Conservation (phyloP, 2,329 filamentous ascomycete species). For the Huntiella omanensis region DNA sequence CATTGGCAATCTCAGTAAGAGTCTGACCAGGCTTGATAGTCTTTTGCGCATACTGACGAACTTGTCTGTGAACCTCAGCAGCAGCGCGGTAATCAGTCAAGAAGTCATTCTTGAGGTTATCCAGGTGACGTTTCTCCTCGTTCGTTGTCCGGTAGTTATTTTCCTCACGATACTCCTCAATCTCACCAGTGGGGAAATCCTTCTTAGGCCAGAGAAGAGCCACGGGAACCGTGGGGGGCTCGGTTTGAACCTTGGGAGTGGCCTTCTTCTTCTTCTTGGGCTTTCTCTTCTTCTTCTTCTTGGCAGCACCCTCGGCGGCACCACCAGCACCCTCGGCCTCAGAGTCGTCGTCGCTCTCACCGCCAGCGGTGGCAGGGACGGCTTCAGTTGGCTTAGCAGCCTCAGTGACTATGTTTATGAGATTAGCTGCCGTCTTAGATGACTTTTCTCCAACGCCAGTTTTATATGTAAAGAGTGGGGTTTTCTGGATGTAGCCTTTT, state of each 20-base stretch:
- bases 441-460: too few relatives aligned
- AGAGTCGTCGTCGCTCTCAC: conserved; percentile 31
- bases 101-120: conserved; percentile 59
- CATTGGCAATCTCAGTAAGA: conserved; percentile 58
- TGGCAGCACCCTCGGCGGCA: conserved; percentile 3
- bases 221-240: conserved; percentile 55
- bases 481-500: too few relatives aligned
- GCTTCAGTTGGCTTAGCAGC: conserved; percentile 18
- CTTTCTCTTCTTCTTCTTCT: conserved; percentile 71
- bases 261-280: conserved; percentile 56
- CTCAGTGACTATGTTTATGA: conserved; percentile 16
- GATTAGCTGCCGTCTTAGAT: not conserved
- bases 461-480: too few relatives aligned
- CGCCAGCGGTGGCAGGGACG: conserved; percentile 20
- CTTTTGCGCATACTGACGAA: conserved; percentile 57
- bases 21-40: conserved; percentile 58
- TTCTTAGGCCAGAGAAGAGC: conserved; percentile 55
- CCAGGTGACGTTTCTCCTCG: conserved; percentile 69
- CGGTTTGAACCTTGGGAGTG: conserved; percentile 50
- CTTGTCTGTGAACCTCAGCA: conserved; percentile 60
- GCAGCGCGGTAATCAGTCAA: conserved; percentile 56
- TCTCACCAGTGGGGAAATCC: conserved; percentile 59
- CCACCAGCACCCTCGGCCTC: conserved; percentile 4
- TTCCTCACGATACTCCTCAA: conserved; percentile 59
- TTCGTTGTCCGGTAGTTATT: conserved; percentile 62